A percentile compares a stretch with the other conserved stretches of the same genome.
Conservation (phyloP, 257 asterid species). For the Nicotiana undulata region DNA sequence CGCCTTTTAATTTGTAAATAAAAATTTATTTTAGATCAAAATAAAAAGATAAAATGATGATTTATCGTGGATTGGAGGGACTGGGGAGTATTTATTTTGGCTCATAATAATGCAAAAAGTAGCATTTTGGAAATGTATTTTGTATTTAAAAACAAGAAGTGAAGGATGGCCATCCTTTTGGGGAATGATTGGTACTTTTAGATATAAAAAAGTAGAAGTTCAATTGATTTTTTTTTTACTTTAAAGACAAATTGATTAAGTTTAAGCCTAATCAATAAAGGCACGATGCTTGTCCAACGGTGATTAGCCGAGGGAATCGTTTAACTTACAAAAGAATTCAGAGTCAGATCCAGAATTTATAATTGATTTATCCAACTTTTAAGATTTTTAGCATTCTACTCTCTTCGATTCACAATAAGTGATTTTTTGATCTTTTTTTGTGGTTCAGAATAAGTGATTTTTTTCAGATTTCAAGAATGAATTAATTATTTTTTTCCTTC, state of each 20-base stretch:
- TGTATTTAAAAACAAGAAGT: not conserved
- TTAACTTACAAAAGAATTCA: not conserved
- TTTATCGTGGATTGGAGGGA: too few relatives aligned
- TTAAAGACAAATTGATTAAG: not conserved
- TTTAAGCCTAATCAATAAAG: not conserved
- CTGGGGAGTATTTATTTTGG: too few relatives aligned
- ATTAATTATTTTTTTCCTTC: too few relatives aligned
- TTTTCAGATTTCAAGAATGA: too few relatives aligned
- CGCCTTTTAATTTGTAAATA: too few relatives aligned
- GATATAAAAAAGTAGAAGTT: not conserved
- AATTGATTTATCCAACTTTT: not conserved
- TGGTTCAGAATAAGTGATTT: too few relatives aligned
- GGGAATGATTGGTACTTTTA: not conserved
- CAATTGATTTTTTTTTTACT: not conserved
- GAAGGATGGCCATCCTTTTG: not conserved
- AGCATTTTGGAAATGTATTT: not conserved
- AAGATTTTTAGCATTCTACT: not conserved
- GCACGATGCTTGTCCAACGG: not conserved
- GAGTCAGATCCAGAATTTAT: not conserved
- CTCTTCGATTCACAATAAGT: too few relatives aligned
- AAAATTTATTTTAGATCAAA: too few relatives aligned
- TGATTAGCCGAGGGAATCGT: too few relatives aligned
- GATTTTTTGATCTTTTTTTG: too few relatives aligned
- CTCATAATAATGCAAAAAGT: not conserved
- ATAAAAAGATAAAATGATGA: too few relatives aligned